Percentiles rank a stretch among this genome's conserved stretches.
Conservation (phyloP, 2,329 filamentous ascomycete species). For the Trematosphaeria pertusa region DNA sequence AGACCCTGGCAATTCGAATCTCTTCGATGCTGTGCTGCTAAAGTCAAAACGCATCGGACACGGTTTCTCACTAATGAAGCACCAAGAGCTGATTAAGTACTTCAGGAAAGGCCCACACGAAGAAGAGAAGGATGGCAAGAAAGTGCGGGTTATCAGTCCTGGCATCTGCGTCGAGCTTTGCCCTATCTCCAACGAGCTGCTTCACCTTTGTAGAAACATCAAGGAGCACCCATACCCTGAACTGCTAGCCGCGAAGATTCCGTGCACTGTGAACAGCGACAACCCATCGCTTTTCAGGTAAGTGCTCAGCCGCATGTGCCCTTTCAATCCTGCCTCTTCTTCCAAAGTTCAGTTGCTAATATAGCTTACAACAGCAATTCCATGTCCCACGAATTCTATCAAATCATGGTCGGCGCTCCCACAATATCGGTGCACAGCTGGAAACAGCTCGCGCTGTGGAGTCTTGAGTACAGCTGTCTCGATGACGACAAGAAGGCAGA, state of each 20-base stretch:
- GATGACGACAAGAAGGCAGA: constrained; percentile 45
- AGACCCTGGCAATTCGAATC: constrained; percentile 65
- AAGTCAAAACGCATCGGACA: constrained; percentile 75
- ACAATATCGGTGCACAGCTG: constrained; percentile 73
- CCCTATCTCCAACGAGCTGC: constrained; percentile 78
- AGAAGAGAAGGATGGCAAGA: constrained; percentile 14
- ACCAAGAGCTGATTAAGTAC: constrained; percentile 66
- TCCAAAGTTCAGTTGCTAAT: background rate
- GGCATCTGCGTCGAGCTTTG: constrained; percentile 75
- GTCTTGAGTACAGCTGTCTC: constrained; percentile 54
- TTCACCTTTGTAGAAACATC: constrained; percentile 71
- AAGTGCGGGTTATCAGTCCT: constrained; percentile 25
- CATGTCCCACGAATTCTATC: constrained; percentile 79
- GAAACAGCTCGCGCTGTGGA: constrained; percentile 66
- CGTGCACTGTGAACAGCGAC: constrained; percentile 77
- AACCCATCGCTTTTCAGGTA: constrained; percentile 77
- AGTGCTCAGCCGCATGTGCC: background rate
- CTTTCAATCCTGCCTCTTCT: constrained; percentile 7
- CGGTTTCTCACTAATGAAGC: constrained; percentile 72
- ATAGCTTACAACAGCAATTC: constrained; percentile 61
- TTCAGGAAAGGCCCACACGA: too few relatives aligned
- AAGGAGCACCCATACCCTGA: constrained; percentile 72
- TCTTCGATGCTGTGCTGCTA: constrained; percentile 72
- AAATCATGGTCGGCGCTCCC: constrained; percentile 72
- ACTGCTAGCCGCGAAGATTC: constrained; percentile 73